Evolutionary conservation across 495 filamentous ascomycete genomes (phyloP), one percentile per base, ranked within the genome.

Genomic region (Parmelia sp.): DNA sequence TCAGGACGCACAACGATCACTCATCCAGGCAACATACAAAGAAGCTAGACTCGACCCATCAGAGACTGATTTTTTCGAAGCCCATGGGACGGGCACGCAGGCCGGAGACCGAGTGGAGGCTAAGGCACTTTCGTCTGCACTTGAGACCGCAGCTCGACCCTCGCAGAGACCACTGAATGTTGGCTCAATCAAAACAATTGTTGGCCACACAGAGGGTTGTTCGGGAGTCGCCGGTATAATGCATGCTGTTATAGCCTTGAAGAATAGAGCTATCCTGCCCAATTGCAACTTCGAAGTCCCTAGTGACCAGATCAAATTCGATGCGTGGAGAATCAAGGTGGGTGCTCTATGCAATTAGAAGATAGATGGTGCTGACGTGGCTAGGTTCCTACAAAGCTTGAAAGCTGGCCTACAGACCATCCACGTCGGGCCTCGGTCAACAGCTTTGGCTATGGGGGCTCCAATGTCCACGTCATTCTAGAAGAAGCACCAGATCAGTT

Each of bases 161-260:
- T 27, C 15, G 11, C 60, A 70, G 4, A 27, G 45, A 4, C 77
- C 78, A 15, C 68, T 84, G 1, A 77, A 72, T 58, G 75, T 86
- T 23, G 83, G 83, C 9, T 81, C 80, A 0, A 71, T 80, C 8
- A 85, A 86, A 68, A 78, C 80, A 3, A 83, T 84, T 62, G 76
- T 86, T 23, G 83, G 83, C 23, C 83, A 86, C 66, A 68, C 77
- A 1, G 83, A 86, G 63, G 78, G 75, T 29, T 76, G 74, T 57
- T 75, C 74, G 40, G 83, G 83, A 49, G 73, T 85, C 25, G 76
- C 80, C 3, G 81, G 78, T 10, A 63, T 85, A 8, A 80, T 86
- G 65, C 84, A 85, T 62, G 74, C 76, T 1, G 72, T 75, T 27
- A 60, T 84, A 58, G 79, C 79, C 74, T 68, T 85, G 19, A 57